Percentiles rank a stretch among this genome's conserved stretches.
Evolutionary conservation across 1,284 basidiomycete species (phyloP).

Genomic region (Trichosporon sp.): DNA sequence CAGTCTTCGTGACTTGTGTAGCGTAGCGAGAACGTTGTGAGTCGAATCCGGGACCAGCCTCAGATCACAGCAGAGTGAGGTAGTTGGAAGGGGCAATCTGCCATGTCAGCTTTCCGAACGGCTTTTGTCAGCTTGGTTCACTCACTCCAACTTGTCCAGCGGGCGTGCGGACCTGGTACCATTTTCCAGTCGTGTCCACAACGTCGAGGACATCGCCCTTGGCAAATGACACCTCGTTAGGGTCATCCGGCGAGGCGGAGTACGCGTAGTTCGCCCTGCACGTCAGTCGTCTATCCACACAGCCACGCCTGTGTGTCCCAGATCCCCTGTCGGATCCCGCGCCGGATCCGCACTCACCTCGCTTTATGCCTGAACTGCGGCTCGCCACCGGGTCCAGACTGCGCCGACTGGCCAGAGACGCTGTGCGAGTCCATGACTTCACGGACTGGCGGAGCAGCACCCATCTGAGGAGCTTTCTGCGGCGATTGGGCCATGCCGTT

Average conservation of each 20-base stretch:
- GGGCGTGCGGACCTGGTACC: constrained; percentile 90
- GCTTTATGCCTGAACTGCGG: constrained; percentile 25
- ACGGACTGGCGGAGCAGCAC: neutral
- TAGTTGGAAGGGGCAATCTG: constrained; percentile 55
- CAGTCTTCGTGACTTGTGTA: constrained; percentile 11
- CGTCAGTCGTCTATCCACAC: constrained; percentile 17
- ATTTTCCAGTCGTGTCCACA: constrained; percentile 87
- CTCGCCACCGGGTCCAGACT: constrained; percentile 5
- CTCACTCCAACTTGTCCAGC: constrained; percentile 75
- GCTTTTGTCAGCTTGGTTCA: constrained; percentile 16
- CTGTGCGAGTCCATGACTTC: constrained; percentile 16
- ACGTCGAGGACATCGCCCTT: constrained; percentile 95
- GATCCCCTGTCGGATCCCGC: neutral
- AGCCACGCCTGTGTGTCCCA: neutral
- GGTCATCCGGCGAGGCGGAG: constrained; percentile 87
- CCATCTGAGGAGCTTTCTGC: constrained; percentile 32
- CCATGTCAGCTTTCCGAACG: constrained; percentile 14
- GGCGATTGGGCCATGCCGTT: constrained; percentile 26
- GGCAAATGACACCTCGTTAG: constrained; percentile 90
- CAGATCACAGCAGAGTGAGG: constrained; percentile 39
- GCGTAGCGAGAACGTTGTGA: neutral
- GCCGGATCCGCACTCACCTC: constrained; percentile 29
- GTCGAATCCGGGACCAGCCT: constrained; percentile 9
- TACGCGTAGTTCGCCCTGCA: constrained; percentile 62
- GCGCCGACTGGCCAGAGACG: constrained; percentile 6